Conservation (phyloP, 2,329 filamentous ascomycete species). For the Ampelomyces quisqualis region DNA sequence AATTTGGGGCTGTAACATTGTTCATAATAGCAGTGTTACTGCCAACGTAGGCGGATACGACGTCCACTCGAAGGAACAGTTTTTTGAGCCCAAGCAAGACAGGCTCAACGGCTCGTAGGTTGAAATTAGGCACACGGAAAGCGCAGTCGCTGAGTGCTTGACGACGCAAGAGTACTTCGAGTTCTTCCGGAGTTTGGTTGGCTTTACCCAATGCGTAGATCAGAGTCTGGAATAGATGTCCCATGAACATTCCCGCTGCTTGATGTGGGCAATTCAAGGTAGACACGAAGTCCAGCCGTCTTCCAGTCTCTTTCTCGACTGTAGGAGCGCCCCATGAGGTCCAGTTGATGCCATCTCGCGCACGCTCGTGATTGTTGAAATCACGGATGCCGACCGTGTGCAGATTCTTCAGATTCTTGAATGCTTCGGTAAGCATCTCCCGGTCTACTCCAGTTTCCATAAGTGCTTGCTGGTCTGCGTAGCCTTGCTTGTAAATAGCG, state of each 20-base stretch:
- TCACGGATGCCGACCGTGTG: conserved; percentile 61
- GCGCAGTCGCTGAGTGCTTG: conserved; percentile 45
- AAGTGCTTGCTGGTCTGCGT: conserved; percentile 29
- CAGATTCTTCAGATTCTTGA: conserved; percentile 57
- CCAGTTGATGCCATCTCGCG: conserved; percentile 56
- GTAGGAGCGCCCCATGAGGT: conserved; percentile 56
- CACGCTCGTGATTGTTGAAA: conserved; percentile 54
- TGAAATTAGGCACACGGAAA: conserved; percentile 51
- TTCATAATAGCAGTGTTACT: no score
- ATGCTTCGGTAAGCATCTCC: conserved; percentile 59
- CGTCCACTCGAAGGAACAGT: conserved; percentile 47
- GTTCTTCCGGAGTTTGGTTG: conserved; percentile 40
- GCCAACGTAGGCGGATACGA: conserved; percentile 3
- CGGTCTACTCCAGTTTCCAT: conserved; percentile 50
- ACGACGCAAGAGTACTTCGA: conserved; percentile 52
- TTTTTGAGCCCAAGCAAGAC: conserved; percentile 52
- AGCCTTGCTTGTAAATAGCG: conserved; percentile 20
- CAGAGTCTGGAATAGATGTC: conserved; percentile 21
- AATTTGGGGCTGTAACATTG: no score
- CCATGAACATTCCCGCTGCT: background rate
- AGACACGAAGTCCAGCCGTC: conserved; percentile 17
- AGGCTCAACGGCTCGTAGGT: conserved; percentile 41
- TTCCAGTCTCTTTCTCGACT: conserved; percentile 41
- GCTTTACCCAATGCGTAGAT: conserved; percentile 33
- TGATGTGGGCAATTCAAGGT: conserved; percentile 1